phyloP scores from a whole-genome alignment of 305 asterid genomes.

The Fraxinus ornus region DNA sequence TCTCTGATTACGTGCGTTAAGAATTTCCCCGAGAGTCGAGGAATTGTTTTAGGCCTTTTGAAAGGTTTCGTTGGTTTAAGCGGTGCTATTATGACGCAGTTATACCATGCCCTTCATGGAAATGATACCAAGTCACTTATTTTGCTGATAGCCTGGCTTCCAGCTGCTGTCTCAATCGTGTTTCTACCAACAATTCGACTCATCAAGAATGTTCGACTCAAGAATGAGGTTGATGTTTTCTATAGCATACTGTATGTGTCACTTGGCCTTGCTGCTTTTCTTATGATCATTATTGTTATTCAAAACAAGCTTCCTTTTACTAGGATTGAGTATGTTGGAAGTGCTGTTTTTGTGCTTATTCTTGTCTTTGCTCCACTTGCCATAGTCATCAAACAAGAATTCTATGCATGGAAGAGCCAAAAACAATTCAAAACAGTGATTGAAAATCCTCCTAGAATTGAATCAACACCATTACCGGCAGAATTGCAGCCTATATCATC shows the following conservation, averaged over 20 bases:
- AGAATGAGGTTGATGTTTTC: constrained; percentile 25
- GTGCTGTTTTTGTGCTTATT: constrained; percentile 20
- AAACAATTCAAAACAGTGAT: background rate
- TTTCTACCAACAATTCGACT: constrained; percentile 21
- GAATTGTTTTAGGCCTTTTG: constrained; percentile 28
- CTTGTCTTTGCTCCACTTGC: constrained; percentile 18
- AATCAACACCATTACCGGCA: constrained; percentile 1
- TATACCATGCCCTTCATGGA: constrained; percentile 30
- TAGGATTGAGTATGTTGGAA: constrained; percentile 17
- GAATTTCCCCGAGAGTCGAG: constrained; percentile 34
- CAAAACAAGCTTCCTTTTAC: constrained; percentile 18
- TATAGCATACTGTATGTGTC: constrained; percentile 22
- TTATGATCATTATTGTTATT: constrained; percentile 25
- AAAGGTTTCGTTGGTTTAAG: constrained; percentile 37
- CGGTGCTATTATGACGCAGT: constrained; percentile 31
- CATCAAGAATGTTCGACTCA: background rate
- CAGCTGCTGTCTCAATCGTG: constrained; percentile 24
- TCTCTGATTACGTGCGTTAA: constrained; percentile 20
- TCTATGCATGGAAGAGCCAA: constrained; percentile 12
- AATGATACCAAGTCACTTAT: constrained; percentile 21
- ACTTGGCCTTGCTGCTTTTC: constrained; percentile 25
- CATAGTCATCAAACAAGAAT: constrained; percentile 25
- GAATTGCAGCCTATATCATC: background rate
- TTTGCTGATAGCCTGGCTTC: constrained; percentile 29
- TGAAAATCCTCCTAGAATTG: background rate